A percentile compares a stretch with the other conserved stretches of the same genome.
These are phyloP conservation scores for Immersiella caudata DNA, from an alignment of 495 filamentous ascomycete genomes.

Conservation along the genomic window DNA sequence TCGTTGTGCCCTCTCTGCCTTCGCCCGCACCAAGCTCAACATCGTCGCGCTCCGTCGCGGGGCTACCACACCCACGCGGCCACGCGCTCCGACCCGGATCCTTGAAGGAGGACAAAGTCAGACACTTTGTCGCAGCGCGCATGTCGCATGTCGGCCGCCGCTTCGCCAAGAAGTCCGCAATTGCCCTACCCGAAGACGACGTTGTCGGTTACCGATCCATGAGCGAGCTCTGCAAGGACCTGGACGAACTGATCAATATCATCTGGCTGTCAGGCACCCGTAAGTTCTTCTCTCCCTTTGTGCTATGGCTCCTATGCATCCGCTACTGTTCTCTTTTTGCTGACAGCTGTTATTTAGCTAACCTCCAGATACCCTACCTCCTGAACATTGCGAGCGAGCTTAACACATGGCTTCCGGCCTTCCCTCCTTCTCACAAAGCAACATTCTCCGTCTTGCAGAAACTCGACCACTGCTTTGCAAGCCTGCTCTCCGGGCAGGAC, in stretches of 20 bases:
- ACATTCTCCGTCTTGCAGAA: slow-evolving; percentile 73
- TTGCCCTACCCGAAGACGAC: slow-evolving; percentile 53
- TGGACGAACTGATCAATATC: slow-evolving; percentile 72
- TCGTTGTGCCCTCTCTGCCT: slow-evolving; percentile 52
- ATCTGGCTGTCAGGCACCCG: slow-evolving; percentile 83
- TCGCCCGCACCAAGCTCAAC: slow-evolving; percentile 60
- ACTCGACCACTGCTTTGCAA: slow-evolving; percentile 75
- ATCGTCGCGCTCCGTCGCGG: slow-evolving; percentile 41
- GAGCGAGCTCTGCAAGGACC: slow-evolving; percentile 66
- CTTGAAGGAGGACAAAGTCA: slow-evolving; percentile 73
- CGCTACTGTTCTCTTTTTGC: background rate
- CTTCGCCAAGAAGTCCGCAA: slow-evolving; percentile 73
- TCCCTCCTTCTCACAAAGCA: slow-evolving; percentile 63
- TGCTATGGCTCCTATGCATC: background rate
- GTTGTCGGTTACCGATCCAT: slow-evolving; percentile 70
- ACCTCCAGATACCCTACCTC: slow-evolving; percentile 80
- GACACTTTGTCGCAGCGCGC: slow-evolving; percentile 66
- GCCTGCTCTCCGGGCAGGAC: slow-evolving; percentile 68
- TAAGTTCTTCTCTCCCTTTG: slow-evolving; percentile 45
- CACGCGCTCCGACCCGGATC: slow-evolving; percentile 71
- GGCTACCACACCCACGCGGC: slow-evolving; percentile 65
- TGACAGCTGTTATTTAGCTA: slow-evolving; percentile 53
- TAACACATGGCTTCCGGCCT: slow-evolving; percentile 64
- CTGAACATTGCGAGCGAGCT: slow-evolving; percentile 73
- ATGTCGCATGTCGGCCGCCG: slow-evolving; percentile 67